Percentiles rank a stretch among this genome's conserved stretches.
These are phyloP conservation scores for Vitis riparia DNA, from an alignment of 164 flowering plant genomes.

Conservation along the genomic window DNA sequence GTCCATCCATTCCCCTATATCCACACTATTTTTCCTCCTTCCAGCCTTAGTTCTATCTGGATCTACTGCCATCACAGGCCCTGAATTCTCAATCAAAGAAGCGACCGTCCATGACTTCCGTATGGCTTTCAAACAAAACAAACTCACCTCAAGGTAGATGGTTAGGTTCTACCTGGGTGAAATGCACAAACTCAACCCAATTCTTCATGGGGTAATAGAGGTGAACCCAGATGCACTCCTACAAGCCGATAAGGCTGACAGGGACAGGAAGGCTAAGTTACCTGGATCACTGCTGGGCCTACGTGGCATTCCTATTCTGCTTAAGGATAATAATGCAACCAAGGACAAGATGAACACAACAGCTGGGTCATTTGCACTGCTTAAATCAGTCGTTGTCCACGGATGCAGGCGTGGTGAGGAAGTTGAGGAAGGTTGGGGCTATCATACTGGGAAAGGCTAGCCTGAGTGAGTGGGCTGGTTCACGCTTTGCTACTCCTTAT, in stretches of 20 bases:
- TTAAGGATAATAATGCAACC: too few relatives aligned
- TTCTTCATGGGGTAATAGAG: slow-evolving; percentile 49
- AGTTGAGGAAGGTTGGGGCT: slow-evolving; percentile 49
- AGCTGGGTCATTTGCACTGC: too few relatives aligned
- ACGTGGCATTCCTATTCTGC: slow-evolving; percentile 37
- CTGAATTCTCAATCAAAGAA: slow-evolving; percentile 36
- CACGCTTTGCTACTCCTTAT: slow-evolving; percentile 10
- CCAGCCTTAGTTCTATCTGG: neutral
- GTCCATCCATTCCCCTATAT: too few relatives aligned
- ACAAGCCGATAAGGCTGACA: slow-evolving; percentile 50
- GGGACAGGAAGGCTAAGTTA: slow-evolving; percentile 21
- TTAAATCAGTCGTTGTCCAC: slow-evolving; percentile 16
- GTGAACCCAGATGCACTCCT: slow-evolving; percentile 59
- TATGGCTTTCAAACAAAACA: slow-evolving; percentile 38
- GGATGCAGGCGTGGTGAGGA: slow-evolving; percentile 51
- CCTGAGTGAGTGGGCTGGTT: slow-evolving; percentile 36
- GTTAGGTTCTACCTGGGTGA: slow-evolving; percentile 42
- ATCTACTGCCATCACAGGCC: neutral
- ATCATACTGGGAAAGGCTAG: slow-evolving; percentile 50
- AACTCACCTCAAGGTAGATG: slow-evolving; percentile 52
- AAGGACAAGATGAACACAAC: too few relatives aligned
- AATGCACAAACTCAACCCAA: slow-evolving; percentile 41
- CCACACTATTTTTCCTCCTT: too few relatives aligned
- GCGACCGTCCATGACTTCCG: slow-evolving; percentile 50
- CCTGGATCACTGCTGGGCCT: slow-evolving; percentile 7